phyloP scores from a whole-genome alignment of 148 eudicot genomes.

The Vaccinium macrocarpon region DNA sequence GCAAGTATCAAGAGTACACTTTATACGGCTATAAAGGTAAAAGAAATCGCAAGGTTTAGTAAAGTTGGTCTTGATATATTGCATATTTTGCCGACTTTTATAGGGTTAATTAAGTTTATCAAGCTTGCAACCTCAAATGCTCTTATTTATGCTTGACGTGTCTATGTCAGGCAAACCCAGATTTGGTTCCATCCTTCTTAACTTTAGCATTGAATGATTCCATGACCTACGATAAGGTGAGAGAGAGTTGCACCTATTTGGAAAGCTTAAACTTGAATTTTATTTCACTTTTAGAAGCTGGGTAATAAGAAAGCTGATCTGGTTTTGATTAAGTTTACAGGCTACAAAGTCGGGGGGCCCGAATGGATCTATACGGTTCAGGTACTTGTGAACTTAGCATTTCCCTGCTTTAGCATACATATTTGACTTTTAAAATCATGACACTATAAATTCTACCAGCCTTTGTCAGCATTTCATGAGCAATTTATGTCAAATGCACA shows the following conservation, averaged over 20 bases:
- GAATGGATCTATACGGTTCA: constrained; percentile 92
- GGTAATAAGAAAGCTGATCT: constrained; percentile 24
- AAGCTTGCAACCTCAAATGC: constrained; percentile 9
- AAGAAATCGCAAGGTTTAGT: not conserved
- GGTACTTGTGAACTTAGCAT: constrained; percentile 43
- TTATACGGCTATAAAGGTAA: constrained; percentile 66
- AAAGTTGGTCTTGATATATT: not conserved
- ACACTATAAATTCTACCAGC: not conserved
- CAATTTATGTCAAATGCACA: not conserved
- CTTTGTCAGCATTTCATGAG: not conserved
- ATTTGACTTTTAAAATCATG: not conserved
- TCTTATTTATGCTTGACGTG: not conserved
- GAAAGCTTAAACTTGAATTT: not conserved
- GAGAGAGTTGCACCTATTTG: constrained; percentile 12
- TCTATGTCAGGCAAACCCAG: constrained; percentile 57
- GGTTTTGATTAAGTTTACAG: constrained; percentile 46
- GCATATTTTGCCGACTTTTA: not conserved
- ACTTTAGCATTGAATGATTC: constrained; percentile 84
- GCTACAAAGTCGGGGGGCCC: constrained; percentile 96
- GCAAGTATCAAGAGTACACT: constrained; percentile 72
- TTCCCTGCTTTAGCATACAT: not conserved
- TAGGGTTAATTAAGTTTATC: not conserved
- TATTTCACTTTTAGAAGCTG: no score
- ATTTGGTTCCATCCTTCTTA: constrained; percentile 62
- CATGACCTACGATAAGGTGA: constrained; percentile 91